phyloP scores from a whole-genome alignment of 1,284 basidiomycete genomes.

The Austroboletus niveus region DNA sequence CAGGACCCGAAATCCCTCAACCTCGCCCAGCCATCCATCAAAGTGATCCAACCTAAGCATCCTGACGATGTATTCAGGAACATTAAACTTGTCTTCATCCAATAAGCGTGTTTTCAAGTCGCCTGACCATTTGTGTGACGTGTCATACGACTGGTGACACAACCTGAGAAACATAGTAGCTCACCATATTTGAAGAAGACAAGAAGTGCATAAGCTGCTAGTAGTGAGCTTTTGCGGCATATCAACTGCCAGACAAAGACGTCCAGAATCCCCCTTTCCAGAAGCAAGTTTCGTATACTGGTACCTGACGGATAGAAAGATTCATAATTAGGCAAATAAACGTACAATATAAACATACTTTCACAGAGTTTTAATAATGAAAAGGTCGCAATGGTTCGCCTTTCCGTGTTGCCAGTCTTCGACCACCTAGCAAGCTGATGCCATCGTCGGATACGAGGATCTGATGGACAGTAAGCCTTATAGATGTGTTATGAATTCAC shows the following conservation, averaged over 20 bases:
- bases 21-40: constrained; percentile 6
- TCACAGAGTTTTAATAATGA: constrained; percentile 7
- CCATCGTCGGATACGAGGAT: no score
- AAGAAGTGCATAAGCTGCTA: constrained; percentile 8
- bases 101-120: not conserved
- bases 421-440: no score
- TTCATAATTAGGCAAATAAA: not conserved
- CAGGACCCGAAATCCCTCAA: constrained; percentile 11
- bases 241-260: constrained; percentile 6
- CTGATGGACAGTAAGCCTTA: no score
- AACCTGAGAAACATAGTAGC: not conserved
- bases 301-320: not conserved
- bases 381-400: constrained; percentile 10
- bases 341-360: not conserved
- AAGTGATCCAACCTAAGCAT: constrained; percentile 11
- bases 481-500: no score
- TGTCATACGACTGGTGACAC: not conserved
- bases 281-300: not conserved
- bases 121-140: no score
- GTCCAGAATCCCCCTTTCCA: not conserved
- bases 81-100: constrained; percentile 2
- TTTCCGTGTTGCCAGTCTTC: no score
- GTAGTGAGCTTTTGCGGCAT: constrained; percentile 1
- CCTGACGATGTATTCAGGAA: constrained; percentile 7
- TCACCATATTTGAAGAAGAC: constrained; percentile 6